Evolutionary conservation across 1,284 basidiomycete genomes (phyloP), one percentile per base, ranked within the genome.

Genomic region (Takashimella koratensis): DNA sequence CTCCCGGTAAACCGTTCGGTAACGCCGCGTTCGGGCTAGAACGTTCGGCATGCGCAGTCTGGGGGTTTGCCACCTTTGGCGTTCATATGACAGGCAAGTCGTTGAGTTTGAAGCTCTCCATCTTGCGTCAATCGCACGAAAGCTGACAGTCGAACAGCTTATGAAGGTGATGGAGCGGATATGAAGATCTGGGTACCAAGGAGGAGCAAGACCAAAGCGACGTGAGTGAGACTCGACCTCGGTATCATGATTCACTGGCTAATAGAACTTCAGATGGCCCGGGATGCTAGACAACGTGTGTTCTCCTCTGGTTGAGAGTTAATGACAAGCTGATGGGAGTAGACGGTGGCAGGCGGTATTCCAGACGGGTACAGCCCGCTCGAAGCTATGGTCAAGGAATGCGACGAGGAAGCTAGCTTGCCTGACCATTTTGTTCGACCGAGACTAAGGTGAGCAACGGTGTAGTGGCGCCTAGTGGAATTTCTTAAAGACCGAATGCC

Each of bases 11-110:
- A n/a, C 47, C 62, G 4, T 63, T 62, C 41, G 46, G 63, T 49
- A 91, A 91, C 68, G 85, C 83, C 53, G 87, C 83, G 4, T 96
- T 97, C 71, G 83, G 85, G 66, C 82, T 98, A 79, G 95, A 98
- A 74, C 83, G 95, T 49, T 81, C 90, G 1, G 60, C 60, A 1
- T 90, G 88, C 65, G 83, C 88, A 1, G 76, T 98, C 39, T 97
- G 97, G 65, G 93, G 95, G 2, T 76, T 95, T 8, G 82, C 91
- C 45, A 97, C 94, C 0, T 95, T 88, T 66, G 81, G 75, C 8
- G 75, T 76, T 0, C 75, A 76, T 47, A 62, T 76, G 65, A 74
- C 68, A 10, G 70, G 70, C 72, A 19, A 45, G 60, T 48, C 4
- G 13, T 5, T 36, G 30, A 36, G 10, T 36, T 16, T 16, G 8